A percentile compares a stretch with the other conserved stretches of the same genome.
Conservation (phyloP, 768 basidiomycete species). For the Cystobasidium tubakii region DNA sequence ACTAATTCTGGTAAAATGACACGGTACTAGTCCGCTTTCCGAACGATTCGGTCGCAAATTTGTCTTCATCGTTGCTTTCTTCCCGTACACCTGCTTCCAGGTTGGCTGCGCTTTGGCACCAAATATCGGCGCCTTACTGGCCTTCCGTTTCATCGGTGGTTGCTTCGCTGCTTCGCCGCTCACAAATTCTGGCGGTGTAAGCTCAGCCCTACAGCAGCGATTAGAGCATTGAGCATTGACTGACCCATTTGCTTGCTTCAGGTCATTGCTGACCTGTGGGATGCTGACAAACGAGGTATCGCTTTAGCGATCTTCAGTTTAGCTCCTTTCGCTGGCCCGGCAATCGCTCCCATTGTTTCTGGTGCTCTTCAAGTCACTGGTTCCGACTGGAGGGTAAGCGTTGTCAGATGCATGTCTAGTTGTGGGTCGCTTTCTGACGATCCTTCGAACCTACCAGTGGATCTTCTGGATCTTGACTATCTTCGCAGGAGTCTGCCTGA, state of each 20-base stretch:
- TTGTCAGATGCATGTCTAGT: background rate
- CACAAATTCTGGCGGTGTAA: conserved; percentile 35
- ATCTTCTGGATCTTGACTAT: conserved; percentile 40
- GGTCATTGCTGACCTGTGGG: conserved; percentile 44
- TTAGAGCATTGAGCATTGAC: too few species aligned
- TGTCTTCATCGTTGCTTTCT: conserved; percentile 40
- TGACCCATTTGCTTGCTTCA: background rate
- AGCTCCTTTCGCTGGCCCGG: conserved; percentile 40
- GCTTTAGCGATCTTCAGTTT: conserved; percentile 44
- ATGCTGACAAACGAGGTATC: conserved; percentile 41
- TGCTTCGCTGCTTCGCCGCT: conserved; percentile 42
- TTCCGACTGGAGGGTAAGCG: conserved; percentile 23
- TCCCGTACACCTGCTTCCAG: conserved; percentile 41
- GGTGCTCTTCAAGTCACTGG: conserved; percentile 39
- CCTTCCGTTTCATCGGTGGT: conserved; percentile 43
- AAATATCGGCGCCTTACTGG: conserved; percentile 38
- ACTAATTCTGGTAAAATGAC: too few species aligned
- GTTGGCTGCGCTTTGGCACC: conserved; percentile 42
- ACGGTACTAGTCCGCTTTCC: conserved; percentile 35
- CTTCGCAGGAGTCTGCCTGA: conserved; percentile 39
- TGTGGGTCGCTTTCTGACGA: too few species aligned
- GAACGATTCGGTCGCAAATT: conserved; percentile 42
- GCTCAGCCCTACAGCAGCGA: too few species aligned
- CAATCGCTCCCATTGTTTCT: conserved; percentile 43
- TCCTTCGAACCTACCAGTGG: conserved; percentile 26